Conservation (phyloP, 306 rosid species). For the Vigna nakashimae region DNA sequence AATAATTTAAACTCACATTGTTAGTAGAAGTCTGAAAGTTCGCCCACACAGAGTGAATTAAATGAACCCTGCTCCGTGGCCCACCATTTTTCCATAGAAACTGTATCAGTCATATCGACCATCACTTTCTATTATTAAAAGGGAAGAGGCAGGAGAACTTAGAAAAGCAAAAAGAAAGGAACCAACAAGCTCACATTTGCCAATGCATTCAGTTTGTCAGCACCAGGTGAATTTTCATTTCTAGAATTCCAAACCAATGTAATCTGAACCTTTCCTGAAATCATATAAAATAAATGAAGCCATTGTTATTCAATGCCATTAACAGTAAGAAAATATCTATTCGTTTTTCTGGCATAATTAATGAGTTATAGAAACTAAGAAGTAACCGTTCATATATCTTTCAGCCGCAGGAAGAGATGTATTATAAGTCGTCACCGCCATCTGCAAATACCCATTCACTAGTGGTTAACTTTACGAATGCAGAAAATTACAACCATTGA, state of each 20-base stretch:
- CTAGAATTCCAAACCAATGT: constrained; percentile 96
- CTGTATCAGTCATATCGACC: constrained; percentile 54
- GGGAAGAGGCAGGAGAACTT: not conserved
- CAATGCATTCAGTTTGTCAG: constrained; percentile 73
- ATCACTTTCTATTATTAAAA: constrained; percentile 25
- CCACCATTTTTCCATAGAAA: constrained; percentile 94
- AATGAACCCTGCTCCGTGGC: constrained; percentile 64
- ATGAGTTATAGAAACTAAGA: constrained; percentile 43
- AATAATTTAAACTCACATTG: constrained; percentile 72
- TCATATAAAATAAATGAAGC: constrained; percentile 39
- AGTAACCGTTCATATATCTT: constrained; percentile 81
- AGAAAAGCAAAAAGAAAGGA: not conserved
- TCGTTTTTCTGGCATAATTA: not conserved
- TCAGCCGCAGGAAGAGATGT: constrained; percentile 82
- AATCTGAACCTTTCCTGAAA: constrained; percentile 88
- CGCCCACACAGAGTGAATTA: constrained; percentile 95
- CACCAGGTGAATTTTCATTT: constrained; percentile 67
- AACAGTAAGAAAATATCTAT: constrained; percentile 8
- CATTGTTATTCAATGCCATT: constrained; percentile 17
- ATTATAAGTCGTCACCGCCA: constrained; percentile 93
- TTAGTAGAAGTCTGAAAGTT: constrained; percentile 93
- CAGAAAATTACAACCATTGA: constrained; percentile 23
- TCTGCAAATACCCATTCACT: constrained; percentile 58
- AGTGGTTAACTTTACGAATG: constrained; percentile 19
- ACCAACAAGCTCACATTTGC: constrained; percentile 68